Conservation (phyloP, 352 stramenopile species). For the Phytophthora megakarya region DNA sequence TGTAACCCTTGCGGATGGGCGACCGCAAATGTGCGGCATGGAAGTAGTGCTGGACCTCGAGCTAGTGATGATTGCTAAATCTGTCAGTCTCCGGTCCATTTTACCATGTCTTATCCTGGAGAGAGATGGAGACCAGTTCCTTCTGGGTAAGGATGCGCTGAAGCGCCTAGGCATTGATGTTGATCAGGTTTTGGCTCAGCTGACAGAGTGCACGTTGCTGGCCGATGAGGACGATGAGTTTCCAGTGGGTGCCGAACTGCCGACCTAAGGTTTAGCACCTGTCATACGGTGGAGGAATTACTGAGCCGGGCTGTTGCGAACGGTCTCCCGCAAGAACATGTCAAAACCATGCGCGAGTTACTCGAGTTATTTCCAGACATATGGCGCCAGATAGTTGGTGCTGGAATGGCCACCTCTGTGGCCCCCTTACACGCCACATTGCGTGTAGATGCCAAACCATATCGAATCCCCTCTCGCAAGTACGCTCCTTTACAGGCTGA, state of each 20-base stretch:
- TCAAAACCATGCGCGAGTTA: background rate
- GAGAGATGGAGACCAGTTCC: constrained; percentile 1
- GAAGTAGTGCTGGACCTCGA: constrained; percentile 12
- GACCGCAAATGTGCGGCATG: background rate
- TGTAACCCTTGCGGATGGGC: no score
- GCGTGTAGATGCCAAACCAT: background rate
- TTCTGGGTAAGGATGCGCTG: background rate
- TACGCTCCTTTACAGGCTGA: constrained; percentile 8
- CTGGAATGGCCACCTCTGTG: background rate
- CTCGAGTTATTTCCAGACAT: background rate
- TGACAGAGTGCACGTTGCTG: background rate
- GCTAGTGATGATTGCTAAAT: background rate
- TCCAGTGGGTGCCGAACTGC: constrained; percentile 1
- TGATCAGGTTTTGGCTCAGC: background rate
- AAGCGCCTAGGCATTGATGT: background rate
- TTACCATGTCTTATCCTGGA: background rate
- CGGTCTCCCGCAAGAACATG: background rate
- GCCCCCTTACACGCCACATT: background rate
- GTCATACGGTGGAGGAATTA: background rate
- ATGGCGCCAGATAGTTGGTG: background rate
- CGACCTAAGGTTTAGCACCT: no score
- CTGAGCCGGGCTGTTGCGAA: background rate
- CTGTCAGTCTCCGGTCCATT: no score
- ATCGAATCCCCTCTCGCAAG: background rate
- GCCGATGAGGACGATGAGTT: constrained; percentile 3